These are phyloP conservation scores for Bjerkandera adusta DNA, from an alignment of 1,284 basidiomycete species.

Conservation along the genomic window DNA sequence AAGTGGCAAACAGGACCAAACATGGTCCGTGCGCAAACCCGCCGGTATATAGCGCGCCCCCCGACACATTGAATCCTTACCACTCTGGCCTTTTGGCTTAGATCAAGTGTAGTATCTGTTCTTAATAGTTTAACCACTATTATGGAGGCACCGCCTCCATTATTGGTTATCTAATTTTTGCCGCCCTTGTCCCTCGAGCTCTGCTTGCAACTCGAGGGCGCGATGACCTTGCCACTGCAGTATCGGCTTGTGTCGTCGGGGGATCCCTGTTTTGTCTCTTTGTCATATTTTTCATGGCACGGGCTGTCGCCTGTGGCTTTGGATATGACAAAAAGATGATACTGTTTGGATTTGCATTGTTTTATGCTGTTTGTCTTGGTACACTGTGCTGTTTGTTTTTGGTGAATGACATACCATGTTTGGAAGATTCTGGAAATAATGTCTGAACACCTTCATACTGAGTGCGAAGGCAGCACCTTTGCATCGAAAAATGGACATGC, in stretches of 20 bases:
- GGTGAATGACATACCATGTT: background rate
- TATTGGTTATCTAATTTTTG: slow-evolving; percentile 29
- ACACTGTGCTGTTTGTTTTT: background rate
- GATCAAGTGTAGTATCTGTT: slow-evolving; percentile 97
- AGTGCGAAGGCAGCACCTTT: background rate
- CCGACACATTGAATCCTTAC: slow-evolving; percentile 34
- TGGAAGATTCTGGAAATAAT: background rate
- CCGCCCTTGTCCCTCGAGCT: slow-evolving; percentile 21
- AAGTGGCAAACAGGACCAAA: slow-evolving; percentile 1
- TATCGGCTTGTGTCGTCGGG: slow-evolving; percentile 25
- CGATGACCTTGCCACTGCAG: slow-evolving; percentile 24
- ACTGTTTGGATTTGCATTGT: slow-evolving; percentile 1
- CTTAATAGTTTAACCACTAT: slow-evolving; percentile 83
- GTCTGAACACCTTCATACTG: background rate
- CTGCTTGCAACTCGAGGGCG: slow-evolving; percentile 22
- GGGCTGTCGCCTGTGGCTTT: background rate
- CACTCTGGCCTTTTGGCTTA: slow-evolving; percentile 95
- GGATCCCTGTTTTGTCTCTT: slow-evolving; percentile 16
- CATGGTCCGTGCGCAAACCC: slow-evolving; percentile 24
- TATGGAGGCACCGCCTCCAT: slow-evolving; percentile 39
- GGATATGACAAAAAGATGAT: slow-evolving; percentile 14
- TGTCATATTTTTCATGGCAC: background rate
- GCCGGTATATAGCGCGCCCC: slow-evolving; percentile 12
- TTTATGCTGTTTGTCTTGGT: background rate
- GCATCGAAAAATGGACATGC: no score